Conservation (phyloP, 2,329 filamentous ascomycete species). For the Aspergillus brunneoviolaceus region DNA sequence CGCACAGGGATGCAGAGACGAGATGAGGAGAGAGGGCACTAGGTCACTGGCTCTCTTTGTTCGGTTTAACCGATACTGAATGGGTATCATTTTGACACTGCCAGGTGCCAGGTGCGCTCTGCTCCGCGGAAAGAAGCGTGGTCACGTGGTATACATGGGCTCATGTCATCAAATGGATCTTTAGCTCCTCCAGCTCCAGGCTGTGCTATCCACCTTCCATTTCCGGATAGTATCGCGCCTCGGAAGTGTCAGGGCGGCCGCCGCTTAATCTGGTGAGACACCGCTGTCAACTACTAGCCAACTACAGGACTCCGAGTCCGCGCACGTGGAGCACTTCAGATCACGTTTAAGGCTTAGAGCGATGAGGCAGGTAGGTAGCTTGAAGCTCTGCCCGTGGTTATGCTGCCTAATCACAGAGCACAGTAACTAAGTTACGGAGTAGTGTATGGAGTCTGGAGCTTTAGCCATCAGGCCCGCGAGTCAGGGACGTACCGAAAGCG, state of each 20-base stretch:
- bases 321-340: constrained; percentile 22
- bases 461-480: neutral
- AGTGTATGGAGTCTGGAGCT: neutral
- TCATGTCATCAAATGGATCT: neutral
- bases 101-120: neutral
- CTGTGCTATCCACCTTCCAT: neutral
- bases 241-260: neutral
- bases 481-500: neutral
- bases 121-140: neutral
- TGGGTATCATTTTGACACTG: neutral
- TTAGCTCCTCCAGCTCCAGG: too few species aligned
- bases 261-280: constrained; percentile 7
- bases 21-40: neutral
- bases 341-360: constrained; percentile 14
- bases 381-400: constrained; percentile 11
- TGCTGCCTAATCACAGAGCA: constrained; percentile 2
- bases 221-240: neutral
- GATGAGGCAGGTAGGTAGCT: neutral
- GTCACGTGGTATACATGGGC: neutral
- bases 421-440: neutral
- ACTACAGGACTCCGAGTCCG: neutral
- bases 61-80: too few species aligned
- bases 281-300: constrained; percentile 1
- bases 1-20: neutral
- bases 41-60: too few species aligned